Evolutionary conservation across 768 basidiomycete species (phyloP), one percentile per base, ranked within the genome.

Genomic region (Hericium coralloides): DNA sequence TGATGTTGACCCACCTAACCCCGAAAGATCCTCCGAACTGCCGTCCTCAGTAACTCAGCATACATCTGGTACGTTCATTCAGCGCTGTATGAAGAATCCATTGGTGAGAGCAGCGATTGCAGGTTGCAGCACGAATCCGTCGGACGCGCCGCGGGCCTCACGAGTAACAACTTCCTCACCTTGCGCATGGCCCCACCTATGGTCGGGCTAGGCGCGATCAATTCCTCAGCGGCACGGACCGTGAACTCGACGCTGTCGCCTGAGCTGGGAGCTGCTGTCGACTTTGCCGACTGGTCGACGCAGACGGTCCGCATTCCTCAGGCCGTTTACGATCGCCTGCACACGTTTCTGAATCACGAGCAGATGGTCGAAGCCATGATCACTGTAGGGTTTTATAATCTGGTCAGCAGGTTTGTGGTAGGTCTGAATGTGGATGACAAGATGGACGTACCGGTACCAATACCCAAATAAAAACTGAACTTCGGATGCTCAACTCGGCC

Each of bases 111-210:
- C 10, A 49, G 9, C 12, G 25, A 15, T n/a, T 2, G 39, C 47
- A 68, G 70, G 70, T 26, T 69, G 37, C 67, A 69, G 52, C 71
- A 72, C 61, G 68, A 70, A 50, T 63, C 68, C 23, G 64, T 68
- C 38, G 70, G 63, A n/a, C 64, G 69, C 23, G 49, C 59, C 31
- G 71, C 58, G 5, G 70, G 70, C 36, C 56, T 71, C 17, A 69
- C 69, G 15, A 65, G 67, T 39, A 67, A 63, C 8, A 67, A 73
- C 51, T 65, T 71, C 39, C 58, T 59, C 26, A 62, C 64, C 47
- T 62, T 73, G 53, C 64, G 69, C 49, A 53, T 64, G 25, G 59
- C 65, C 9, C 61, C 65, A 26, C 53, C 66, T 8, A 58, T 65
- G 58, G 38, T 55, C 43, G 54, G 54, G 15, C 57, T 51, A 20